These are phyloP conservation scores for Nidularia sp. DNA, from an alignment of 768 basidiomycete species.

Conservation along the genomic window DNA sequence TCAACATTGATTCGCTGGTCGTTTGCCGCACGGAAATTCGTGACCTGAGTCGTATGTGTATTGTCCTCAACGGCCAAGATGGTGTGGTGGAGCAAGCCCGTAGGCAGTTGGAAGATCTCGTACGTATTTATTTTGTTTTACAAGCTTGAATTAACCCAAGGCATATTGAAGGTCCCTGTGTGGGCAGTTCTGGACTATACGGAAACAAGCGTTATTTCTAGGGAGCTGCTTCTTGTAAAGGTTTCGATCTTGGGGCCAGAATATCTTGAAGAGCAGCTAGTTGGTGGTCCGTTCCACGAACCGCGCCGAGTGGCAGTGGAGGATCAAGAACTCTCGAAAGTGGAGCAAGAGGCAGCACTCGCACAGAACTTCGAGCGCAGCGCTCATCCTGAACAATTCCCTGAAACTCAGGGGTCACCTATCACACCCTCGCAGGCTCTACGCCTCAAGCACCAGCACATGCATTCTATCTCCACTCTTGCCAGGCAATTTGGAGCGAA, in stretches of 20 bases:
- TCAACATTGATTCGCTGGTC: conserved; percentile 98
- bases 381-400: conserved; percentile 29
- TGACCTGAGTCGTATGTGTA: conserved; percentile 96
- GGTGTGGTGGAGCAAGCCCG: conserved; percentile 97
- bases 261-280: conserved; percentile 89
- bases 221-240: conserved; percentile 93
- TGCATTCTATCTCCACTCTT: conserved; percentile 83
- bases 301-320: conserved; percentile 42
- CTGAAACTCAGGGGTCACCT: conserved; percentile 24
- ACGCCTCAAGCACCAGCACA: conserved; percentile 82
- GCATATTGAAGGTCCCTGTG: conserved; percentile 76
- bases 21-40: conserved; percentile 97
- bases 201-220: conserved; percentile 83
- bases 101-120: conserved; percentile 93
- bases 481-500: conserved; percentile 87
- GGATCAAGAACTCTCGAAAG: conserved; percentile 39
- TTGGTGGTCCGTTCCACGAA: conserved; percentile 81
- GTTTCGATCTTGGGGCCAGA: conserved; percentile 97
- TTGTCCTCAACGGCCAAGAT: conserved; percentile 94
- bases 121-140: conserved; percentile 33
- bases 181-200: conserved; percentile 99
- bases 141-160: background rate
- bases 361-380: conserved; percentile 77
- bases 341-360: conserved; percentile 66
- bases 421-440: conserved; percentile 84